These are phyloP conservation scores for Yamadazyma buinensis DNA, from an alignment of 1,139 yeast species.

Conservation along the genomic window DNA sequence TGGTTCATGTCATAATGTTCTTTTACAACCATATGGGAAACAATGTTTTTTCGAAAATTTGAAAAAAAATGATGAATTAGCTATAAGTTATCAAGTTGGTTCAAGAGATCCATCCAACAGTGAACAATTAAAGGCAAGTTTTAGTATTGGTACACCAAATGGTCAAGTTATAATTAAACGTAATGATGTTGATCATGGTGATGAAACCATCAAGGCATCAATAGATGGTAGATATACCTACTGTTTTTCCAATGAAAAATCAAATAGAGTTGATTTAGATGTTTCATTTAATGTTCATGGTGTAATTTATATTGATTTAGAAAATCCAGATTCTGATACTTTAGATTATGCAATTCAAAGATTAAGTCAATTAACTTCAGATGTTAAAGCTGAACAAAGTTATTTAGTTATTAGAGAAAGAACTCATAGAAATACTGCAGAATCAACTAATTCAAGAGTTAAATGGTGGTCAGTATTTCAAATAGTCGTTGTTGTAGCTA, in stretches of 20 bases:
- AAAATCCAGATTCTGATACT: slow-evolving; percentile 77
- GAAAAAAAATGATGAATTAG: slow-evolving; percentile 79
- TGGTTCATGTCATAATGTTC: slow-evolving; percentile 68
- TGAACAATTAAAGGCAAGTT: slow-evolving; percentile 76
- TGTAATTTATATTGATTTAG: slow-evolving; percentile 80
- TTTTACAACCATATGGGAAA: slow-evolving; percentile 80
- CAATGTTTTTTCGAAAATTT: slow-evolving; percentile 86
- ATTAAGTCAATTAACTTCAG: slow-evolving; percentile 72
- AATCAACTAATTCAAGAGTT: slow-evolving; percentile 92
- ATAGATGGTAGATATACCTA: slow-evolving; percentile 74
- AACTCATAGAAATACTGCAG: slow-evolving; percentile 98
- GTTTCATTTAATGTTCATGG: slow-evolving; percentile 96
- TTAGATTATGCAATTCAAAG: slow-evolving; percentile 82
- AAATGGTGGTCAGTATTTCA: slow-evolving; percentile 98
- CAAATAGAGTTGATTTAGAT: slow-evolving; percentile 73
- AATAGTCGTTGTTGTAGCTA: slow-evolving; percentile 75
- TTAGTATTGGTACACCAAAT: slow-evolving; percentile 57
- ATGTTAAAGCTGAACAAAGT: slow-evolving; percentile 87
- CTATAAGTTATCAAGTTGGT: slow-evolving; percentile 91
- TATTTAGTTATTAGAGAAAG: slow-evolving; percentile 95
- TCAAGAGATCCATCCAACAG: slow-evolving; percentile 78
- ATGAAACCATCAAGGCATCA: slow-evolving; percentile 62
- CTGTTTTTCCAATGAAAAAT: slow-evolving; percentile 87
- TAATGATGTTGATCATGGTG: slow-evolving; percentile 74
- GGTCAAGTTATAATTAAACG: slow-evolving; percentile 51